Evolutionary conservation across 164 flowering plant species (phyloP).

Genomic region (Litsea cubeba): DNA sequence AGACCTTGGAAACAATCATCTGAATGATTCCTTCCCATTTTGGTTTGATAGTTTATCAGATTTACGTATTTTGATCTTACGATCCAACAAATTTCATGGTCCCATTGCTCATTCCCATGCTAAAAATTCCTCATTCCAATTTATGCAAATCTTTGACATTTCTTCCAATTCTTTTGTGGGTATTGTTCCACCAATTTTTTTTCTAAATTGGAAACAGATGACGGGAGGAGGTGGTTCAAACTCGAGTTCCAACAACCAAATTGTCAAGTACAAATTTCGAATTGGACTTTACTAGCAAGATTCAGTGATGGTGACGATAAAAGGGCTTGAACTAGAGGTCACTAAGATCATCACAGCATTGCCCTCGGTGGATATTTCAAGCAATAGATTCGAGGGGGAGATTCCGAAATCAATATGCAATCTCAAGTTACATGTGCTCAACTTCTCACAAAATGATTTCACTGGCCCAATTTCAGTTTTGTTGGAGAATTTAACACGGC

Average conservation of each 20-base stretch:
- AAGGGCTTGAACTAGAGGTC: not conserved
- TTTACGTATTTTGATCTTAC: not conserved
- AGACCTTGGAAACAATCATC: not conserved
- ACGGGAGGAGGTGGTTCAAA: not conserved
- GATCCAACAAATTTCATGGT: slow-evolving; percentile 1
- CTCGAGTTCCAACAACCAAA: not conserved
- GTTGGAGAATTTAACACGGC: not conserved
- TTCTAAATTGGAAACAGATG: not conserved
- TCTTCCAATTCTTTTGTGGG: not conserved
- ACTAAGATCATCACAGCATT: not conserved
- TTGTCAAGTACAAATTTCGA: not conserved
- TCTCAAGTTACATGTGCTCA: not conserved
- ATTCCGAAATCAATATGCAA: not conserved
- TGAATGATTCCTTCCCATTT: not conserved
- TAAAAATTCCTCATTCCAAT: not conserved
- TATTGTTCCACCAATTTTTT: not conserved
- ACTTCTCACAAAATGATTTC: not conserved
- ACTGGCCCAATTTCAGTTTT: not conserved
- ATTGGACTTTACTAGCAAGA: not conserved
- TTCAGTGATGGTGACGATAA: not conserved
- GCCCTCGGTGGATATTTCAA: not conserved
- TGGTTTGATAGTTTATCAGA: not conserved
- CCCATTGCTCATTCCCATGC: not conserved
- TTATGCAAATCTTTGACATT: not conserved
- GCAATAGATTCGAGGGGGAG: not conserved